Percentiles rank a stretch among this genome's conserved stretches.
These are phyloP conservation scores for Aspergillus novoparasiticus DNA, from an alignment of 2,329 filamentous ascomycete species.

Conservation along the genomic window DNA sequence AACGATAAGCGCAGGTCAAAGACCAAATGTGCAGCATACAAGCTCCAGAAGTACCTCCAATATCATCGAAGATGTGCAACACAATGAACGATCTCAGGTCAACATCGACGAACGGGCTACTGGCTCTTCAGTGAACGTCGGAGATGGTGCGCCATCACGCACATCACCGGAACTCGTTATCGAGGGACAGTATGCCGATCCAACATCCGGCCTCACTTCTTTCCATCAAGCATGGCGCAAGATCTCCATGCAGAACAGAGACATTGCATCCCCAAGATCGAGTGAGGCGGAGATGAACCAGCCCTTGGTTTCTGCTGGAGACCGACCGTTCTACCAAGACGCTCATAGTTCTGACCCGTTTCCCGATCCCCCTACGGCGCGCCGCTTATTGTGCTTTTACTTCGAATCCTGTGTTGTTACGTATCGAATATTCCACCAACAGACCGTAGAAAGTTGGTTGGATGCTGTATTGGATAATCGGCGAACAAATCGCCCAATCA, in stretches of 20 bases:
- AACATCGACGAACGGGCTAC: background rate
- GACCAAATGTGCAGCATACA: background rate
- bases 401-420: conserved; percentile 21
- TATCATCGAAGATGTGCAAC: background rate
- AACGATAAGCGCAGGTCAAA: background rate
- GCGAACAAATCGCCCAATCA: conserved; percentile 30
- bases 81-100: background rate
- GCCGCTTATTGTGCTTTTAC: conserved; percentile 13
- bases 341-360: conserved; percentile 35
- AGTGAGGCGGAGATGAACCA: conserved; percentile 14
- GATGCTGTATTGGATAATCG: conserved; percentile 10
- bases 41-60: background rate
- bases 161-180: conserved; percentile 21
- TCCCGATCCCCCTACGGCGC: conserved; percentile 1
- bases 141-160: background rate
- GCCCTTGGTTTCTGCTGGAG: conserved; percentile 34
- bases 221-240: conserved; percentile 24
- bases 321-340: conserved; percentile 46
- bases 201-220: conserved; percentile 25
- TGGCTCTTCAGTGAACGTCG: background rate
- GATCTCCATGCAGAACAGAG: conserved; percentile 8
- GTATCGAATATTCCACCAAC: conserved; percentile 18
- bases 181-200: conserved; percentile 25
- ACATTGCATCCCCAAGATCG: conserved; percentile 2
- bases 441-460: conserved; percentile 17